Conservation (phyloP, 345 rosid species). For the Schrenkiella parvula region DNA sequence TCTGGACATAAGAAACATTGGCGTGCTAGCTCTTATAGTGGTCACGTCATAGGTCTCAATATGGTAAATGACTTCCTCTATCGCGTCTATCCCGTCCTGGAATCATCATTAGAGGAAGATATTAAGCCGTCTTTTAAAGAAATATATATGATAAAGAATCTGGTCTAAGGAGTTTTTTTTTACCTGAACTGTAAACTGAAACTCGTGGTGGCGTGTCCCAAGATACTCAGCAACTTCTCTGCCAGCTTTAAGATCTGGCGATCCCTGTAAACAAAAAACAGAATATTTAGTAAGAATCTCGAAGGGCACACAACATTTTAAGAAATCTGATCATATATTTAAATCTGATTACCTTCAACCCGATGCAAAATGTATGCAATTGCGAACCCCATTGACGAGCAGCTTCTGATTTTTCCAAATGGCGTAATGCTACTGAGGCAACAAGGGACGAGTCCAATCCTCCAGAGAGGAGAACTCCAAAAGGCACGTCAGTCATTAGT, state of each 20-base stretch:
- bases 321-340: neutral
- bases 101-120: slow-evolving; percentile 4
- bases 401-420: slow-evolving; percentile 51
- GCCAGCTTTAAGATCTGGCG: slow-evolving; percentile 78
- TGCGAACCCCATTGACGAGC: slow-evolving; percentile 82
- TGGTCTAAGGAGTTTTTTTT: neutral
- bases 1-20: slow-evolving; percentile 88
- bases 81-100: slow-evolving; percentile 81
- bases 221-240: slow-evolving; percentile 82
- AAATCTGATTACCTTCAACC: slow-evolving; percentile 51
- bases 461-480: slow-evolving; percentile 83
- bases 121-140: neutral
- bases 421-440: slow-evolving; percentile 71
- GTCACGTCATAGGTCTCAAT: slow-evolving; percentile 80
- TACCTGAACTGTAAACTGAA: slow-evolving; percentile 79
- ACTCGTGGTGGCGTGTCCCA: slow-evolving; percentile 77
- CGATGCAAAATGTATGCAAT: slow-evolving; percentile 67
- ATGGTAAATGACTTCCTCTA: slow-evolving; percentile 85
- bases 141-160: neutral
- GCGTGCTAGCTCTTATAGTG: slow-evolving; percentile 82
- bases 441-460: slow-evolving; percentile 88
- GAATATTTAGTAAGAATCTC: neutral
- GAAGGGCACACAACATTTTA: neutral
- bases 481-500: slow-evolving; percentile 86
- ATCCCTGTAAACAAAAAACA: slow-evolving; percentile 45